A percentile compares a stretch with the other conserved stretches of the same genome.
Evolutionary conservation across 208 protist species (phyloP).

Genomic region (Crithidia expoeki): DNA sequence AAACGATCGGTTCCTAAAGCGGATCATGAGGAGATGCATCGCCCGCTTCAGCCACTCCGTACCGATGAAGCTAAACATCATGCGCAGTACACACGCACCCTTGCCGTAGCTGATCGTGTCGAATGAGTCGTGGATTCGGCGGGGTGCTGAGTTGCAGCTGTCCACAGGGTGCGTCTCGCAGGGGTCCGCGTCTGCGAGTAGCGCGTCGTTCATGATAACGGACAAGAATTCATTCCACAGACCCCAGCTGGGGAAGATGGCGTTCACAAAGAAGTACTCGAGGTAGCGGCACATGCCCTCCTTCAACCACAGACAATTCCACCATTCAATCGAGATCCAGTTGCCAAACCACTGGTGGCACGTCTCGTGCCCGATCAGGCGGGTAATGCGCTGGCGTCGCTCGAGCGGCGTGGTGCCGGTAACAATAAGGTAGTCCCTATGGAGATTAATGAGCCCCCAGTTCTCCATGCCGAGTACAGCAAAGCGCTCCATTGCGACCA

Average conservation of each 20-base stretch:
- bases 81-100: conserved; percentile 73
- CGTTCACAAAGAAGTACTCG: conserved; percentile 82
- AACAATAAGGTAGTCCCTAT: conserved; percentile 69
- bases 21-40: conserved; percentile 40
- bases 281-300: conserved; percentile 97
- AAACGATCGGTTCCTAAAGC: conserved; percentile 35
- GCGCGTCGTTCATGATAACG: conserved; percentile 45
- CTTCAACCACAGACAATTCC: conserved; percentile 96
- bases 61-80: conserved; percentile 67
- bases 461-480: conserved; percentile 84
- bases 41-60: conserved; percentile 35
- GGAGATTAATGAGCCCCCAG: conserved; percentile 91
- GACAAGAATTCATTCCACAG: conserved; percentile 75
- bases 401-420: conserved; percentile 51
- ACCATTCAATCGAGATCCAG: conserved; percentile 94
- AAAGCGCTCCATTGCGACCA: conserved; percentile 50
- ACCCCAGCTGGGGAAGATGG: conserved; percentile 82
- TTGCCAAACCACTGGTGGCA: conserved; percentile 96
- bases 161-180: conserved; percentile 54
- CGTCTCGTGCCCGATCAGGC: conserved; percentile 94
- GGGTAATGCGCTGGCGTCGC: conserved; percentile 81
- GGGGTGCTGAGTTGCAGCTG: conserved; percentile 37
- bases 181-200: conserved; percentile 43
- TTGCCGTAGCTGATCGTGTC: conserved; percentile 82
- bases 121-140: conserved; percentile 52